Base-by-base conservation (phyloP, 805 yeast genomes). In the Teunomyces panamensis region DNA sequence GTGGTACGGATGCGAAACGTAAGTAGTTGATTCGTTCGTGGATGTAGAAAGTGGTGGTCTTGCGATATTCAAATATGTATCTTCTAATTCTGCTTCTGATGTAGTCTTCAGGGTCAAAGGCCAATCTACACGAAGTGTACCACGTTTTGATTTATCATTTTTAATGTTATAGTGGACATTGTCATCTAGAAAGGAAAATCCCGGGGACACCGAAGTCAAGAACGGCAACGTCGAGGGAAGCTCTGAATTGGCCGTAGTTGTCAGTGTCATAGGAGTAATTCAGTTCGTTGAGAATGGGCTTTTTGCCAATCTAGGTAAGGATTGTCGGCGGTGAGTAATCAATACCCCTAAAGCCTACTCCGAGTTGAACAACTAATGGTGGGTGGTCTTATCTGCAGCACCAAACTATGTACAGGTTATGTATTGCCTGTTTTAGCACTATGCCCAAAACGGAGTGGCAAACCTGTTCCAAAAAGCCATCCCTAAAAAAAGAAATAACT, bases 1-100 rank as follows among this genome's bases (percentile, higher is more conserved):
- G 53, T 77, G 81, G 47, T 70, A 71, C 1, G 84, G 81, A 20
- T 78, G 54, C 8, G 81, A 73, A 1, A 78, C 80, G 52, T 80
- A 79, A 0, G 84, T 79, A 10, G 71, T 70, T 9, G 83, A 79
- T 51, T 80, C 78, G 27, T 62, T 62, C 11, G 65, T 59, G 11
- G 55, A 55, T 9, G 57, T 53, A 4, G 42, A 43, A 39, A 70
- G 54, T 5, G 69, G 68, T 10, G 75, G 75, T 24, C 77, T 51
- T 26, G 74, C 61, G 13, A 73, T 58, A 50, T 72, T 67, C 44
- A 73, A 54, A 49, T 73, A 73, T 2, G 56, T 44, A 4, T 45
- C 44, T 17, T 58, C 53, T 16, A 72, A 53, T 24, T 34, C 44
- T 30, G 44, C 49, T 24, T 37, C 41, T 7, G 29, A 26, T 9